A percentile compares a stretch with the other conserved stretches of the same genome.
Conservation (phyloP, 192 early-diverging fungal species). For the Lunasporangiospora selenospora region DNA sequence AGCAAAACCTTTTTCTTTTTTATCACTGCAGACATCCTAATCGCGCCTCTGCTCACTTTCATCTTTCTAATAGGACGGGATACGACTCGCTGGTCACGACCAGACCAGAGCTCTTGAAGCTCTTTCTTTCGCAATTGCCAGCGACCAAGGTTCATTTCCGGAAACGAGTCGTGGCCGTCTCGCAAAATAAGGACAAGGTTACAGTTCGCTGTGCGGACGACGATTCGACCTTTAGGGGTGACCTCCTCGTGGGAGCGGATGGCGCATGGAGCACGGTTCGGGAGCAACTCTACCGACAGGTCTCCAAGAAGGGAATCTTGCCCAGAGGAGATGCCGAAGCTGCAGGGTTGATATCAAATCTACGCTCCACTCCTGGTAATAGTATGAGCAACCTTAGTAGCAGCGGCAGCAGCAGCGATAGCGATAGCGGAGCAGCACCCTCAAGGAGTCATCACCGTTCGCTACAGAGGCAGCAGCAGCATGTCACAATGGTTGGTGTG, state of each 20-base stretch:
- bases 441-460: neutral
- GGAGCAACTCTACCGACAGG: constrained; percentile 11
- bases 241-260: constrained; percentile 32
- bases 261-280: constrained; percentile 35
- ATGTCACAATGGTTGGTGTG: neutral
- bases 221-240: constrained; percentile 6
- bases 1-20: neutral
- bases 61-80: constrained; percentile 9
- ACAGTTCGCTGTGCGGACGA: constrained; percentile 31
- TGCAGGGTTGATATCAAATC: no score
- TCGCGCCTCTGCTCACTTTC: neutral
- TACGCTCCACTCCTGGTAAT: no score
- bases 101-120: constrained; percentile 4
- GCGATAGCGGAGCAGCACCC: neutral
- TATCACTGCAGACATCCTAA: no score
- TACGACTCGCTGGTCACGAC: constrained; percentile 10
- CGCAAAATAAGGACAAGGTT: constrained; percentile 15
- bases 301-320: constrained; percentile 32
- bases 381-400: no score
- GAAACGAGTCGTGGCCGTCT: constrained; percentile 18
- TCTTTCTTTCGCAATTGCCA: constrained; percentile 15
- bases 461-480: no score
- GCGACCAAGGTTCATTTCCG: constrained; percentile 12
- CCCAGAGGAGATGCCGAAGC: constrained; percentile 20
- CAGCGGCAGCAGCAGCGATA: no score